Conservation (phyloP, 192 early-diverging fungal species). For the Obelidium mucronatum region DNA sequence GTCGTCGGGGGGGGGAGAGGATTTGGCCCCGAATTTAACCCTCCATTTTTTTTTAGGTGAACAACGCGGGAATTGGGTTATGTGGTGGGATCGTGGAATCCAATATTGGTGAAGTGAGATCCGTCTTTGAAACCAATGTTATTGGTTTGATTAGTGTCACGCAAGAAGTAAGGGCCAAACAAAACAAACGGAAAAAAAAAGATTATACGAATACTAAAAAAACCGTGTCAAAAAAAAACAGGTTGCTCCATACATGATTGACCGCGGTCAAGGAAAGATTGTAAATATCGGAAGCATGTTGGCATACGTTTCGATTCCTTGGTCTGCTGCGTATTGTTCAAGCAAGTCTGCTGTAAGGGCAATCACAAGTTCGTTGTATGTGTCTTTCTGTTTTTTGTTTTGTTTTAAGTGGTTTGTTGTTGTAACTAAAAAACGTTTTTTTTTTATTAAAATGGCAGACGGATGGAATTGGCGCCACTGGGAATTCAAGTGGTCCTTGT, state of each 20-base stretch:
- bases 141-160: slow-evolving; percentile 20
- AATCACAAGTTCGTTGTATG: slow-evolving; percentile 32
- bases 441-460: too few relatives aligned
- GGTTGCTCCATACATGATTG: slow-evolving; percentile 35
- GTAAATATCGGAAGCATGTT: slow-evolving; percentile 40
- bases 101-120: slow-evolving; percentile 1
- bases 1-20: background rate
- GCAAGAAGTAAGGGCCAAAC: slow-evolving; percentile 26
- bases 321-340: slow-evolving; percentile 36
- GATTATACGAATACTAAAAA: background rate
- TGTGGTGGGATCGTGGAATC: slow-evolving; percentile 32
- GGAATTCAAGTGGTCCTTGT: slow-evolving; percentile 34
- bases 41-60: slow-evolving; percentile 28
- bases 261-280: slow-evolving; percentile 23
- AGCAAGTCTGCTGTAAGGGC: slow-evolving; percentile 29
- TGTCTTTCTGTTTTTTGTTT: background rate
- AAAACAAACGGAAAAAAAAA: too few relatives aligned
- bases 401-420: background rate
- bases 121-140: slow-evolving; percentile 37
- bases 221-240: background rate
- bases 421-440: background rate
- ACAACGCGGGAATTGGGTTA: slow-evolving; percentile 43
- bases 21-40: background rate
- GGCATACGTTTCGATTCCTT: slow-evolving; percentile 33
- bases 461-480: slow-evolving; percentile 37